phyloP scores from a whole-genome alignment of 192 early-diverging fungal genomes.

The Spizellomyces punctatus region DNA sequence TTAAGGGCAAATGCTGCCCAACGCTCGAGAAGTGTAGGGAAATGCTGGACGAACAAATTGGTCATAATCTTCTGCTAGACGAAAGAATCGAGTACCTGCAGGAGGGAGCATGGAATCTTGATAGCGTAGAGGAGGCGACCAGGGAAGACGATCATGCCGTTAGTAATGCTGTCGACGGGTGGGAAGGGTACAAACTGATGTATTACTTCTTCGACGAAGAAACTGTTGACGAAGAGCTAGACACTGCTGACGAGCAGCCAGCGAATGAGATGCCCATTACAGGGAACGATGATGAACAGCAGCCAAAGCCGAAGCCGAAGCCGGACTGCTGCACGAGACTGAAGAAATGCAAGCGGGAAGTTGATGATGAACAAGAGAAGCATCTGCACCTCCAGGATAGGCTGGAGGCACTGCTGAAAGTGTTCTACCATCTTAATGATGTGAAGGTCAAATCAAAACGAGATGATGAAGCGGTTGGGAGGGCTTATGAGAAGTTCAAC shows the following conservation, averaged over 20 bases:
- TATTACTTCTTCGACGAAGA: constrained; percentile 38
- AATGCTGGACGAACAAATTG: constrained; percentile 22
- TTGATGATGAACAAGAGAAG: constrained; percentile 14
- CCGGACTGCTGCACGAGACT: constrained; percentile 12
- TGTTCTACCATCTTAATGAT: neutral
- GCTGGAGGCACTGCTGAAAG: constrained; percentile 4
- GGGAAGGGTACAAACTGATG: constrained; percentile 56
- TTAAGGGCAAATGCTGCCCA: constrained; percentile 12
- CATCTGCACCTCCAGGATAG: constrained; percentile 13
- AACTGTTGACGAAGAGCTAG: constrained; percentile 4
- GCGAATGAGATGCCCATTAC: neutral
- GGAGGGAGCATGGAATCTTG: constrained; percentile 7
- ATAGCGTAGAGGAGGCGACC: neutral
- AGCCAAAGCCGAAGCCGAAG: neutral
- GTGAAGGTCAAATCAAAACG: constrained; percentile 3
- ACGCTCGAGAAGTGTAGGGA: neutral
- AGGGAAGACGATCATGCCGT: constrained; percentile 38
- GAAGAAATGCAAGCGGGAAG: neutral
- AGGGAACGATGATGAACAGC: no score
- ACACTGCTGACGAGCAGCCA: neutral
- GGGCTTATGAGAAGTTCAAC: constrained; percentile 6
- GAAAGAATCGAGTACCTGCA: constrained; percentile 17
- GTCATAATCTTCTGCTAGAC: neutral
- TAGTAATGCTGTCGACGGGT: constrained; percentile 57
- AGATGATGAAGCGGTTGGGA: constrained; percentile 17